phyloP scores from a whole-genome alignment of 345 rosid genomes.

The Populus pruinosa region DNA sequence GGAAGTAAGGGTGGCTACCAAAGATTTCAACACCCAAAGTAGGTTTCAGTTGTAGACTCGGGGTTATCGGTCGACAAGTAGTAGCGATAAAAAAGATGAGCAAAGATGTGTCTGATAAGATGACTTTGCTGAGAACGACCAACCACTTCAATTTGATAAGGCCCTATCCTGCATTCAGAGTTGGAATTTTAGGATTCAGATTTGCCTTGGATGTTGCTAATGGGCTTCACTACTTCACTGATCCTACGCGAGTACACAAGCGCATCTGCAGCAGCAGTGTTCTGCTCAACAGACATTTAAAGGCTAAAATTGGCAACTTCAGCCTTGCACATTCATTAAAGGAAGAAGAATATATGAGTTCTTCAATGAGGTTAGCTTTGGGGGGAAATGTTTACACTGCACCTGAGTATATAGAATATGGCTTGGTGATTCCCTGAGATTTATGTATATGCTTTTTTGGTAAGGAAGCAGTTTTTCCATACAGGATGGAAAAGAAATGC shows the following conservation, averaged over 20 bases:
- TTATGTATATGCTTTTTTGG: constrained; percentile 47
- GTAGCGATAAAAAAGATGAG: constrained; percentile 35
- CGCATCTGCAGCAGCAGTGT: constrained; percentile 38
- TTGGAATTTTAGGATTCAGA: constrained; percentile 36
- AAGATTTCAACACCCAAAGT: constrained; percentile 27
- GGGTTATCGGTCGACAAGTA: constrained; percentile 24
- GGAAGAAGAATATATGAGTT: constrained; percentile 20
- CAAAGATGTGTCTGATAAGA: constrained; percentile 35
- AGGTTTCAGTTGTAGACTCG: constrained; percentile 32
- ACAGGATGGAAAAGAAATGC: constrained; percentile 23
- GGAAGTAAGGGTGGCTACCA: constrained; percentile 32
- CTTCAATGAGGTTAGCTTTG: constrained; percentile 15
- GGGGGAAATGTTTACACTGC: constrained; percentile 45
- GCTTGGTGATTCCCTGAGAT: constrained; percentile 35
- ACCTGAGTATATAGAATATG: constrained; percentile 41
- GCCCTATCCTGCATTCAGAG: constrained; percentile 28
- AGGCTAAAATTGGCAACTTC: constrained; percentile 45
- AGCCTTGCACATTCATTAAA: constrained; percentile 34
- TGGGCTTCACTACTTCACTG: constrained; percentile 44
- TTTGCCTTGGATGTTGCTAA: constrained; percentile 44
- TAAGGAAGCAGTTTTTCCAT: constrained; percentile 29
- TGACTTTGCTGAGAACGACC: constrained; percentile 34
- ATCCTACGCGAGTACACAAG: constrained; percentile 41
- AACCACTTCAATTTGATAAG: constrained; percentile 46
- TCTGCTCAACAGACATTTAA: constrained; percentile 31